Evolutionary conservation across 345 rosid genomes (phyloP), one percentile per base, ranked within the genome.

Genomic region (Brassica nigra): DNA sequence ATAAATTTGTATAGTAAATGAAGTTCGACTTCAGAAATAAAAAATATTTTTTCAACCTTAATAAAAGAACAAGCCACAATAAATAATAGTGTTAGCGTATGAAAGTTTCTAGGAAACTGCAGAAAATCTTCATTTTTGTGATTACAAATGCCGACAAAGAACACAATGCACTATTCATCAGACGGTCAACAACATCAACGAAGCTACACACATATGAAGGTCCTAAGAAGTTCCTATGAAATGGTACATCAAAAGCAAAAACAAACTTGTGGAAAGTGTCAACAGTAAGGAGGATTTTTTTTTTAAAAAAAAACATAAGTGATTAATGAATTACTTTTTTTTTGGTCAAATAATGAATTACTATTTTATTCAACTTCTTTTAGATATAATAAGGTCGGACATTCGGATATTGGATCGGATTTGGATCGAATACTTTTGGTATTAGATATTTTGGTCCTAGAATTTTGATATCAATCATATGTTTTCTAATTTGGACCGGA

Each of bases 61-160:
- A 37, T 23, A 12, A 44, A 68, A 76, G 80, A 69, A 39, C 63
- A 69, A 76, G 59, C 62, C 47, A 20, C 61, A 44, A 6, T 36
- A 10, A 55, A 27, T 57, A 14, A 23, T 11, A 39, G 67, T 55
- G 29, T 27, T 70, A 16, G 37, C 62, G 16, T 34, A 66, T 68
- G 69, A 77, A 77, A 70, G 7, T 70, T 77, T 77, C 75, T 23
- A 10, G 70, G 80, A 77, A 77, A 62, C 9, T 70, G 63, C 75
- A 23, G 4, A 47, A 23, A 68, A 4, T 2, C 36, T 64, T 2
- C 16, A 14, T 2, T 61, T 14, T 68, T 76, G 74, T 76, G 67
- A 16, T 23, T 49, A 59, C 10, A 67, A 39, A 37, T 57, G 59
- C 23, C 68, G 1, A 67, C 44, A 2, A 42, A 42, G 28, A 49